A percentile compares a stretch with the other conserved stretches of the same genome.
phyloP scores from a whole-genome alignment of 768 basidiomycete species.

The Cystofilobasidium ferigula region DNA sequence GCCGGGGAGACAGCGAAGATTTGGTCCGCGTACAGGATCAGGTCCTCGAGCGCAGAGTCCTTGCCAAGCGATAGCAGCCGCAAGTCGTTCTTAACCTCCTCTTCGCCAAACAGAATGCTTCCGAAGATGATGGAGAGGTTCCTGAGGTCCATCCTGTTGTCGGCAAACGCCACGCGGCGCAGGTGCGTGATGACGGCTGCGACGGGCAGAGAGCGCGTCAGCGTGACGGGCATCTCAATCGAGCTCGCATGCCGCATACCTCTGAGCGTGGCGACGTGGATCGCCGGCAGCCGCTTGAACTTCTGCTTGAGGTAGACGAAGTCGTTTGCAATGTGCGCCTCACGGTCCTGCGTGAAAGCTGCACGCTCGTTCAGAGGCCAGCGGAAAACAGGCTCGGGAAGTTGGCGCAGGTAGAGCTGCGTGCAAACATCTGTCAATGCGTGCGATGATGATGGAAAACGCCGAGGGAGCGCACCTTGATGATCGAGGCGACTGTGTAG shows the following conservation, averaged over 20 bases:
- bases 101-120: slow-evolving; percentile 25
- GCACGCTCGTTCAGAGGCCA: slow-evolving; percentile 19
- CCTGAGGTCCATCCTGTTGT: slow-evolving; percentile 16
- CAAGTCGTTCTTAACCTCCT: slow-evolving; percentile 18
- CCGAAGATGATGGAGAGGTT: slow-evolving; percentile 19
- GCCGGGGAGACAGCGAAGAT: slow-evolving; percentile 15
- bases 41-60: slow-evolving; percentile 23
- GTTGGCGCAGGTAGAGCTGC: slow-evolving; percentile 24
- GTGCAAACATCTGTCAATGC: background rate
- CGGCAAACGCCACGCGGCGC: slow-evolving; percentile 10
- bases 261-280: slow-evolving; percentile 15
- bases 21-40: slow-evolving; percentile 13
- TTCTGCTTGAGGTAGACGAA: slow-evolving; percentile 18
- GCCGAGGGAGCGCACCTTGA: slow-evolving; percentile 11
- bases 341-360: slow-evolving; percentile 10
- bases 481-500: slow-evolving; percentile 25
- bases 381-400: slow-evolving; percentile 24
- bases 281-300: slow-evolving; percentile 19
- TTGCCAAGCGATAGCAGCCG: slow-evolving; percentile 11
- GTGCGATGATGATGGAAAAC: background rate
- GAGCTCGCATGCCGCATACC: background rate
- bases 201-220: background rate
- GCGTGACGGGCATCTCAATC: background rate
- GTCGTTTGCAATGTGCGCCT: slow-evolving; percentile 16
- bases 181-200: slow-evolving; percentile 19